Evolutionary conservation across 139 green algal species (phyloP).

Genomic region (Coelastrella sp.): DNA sequence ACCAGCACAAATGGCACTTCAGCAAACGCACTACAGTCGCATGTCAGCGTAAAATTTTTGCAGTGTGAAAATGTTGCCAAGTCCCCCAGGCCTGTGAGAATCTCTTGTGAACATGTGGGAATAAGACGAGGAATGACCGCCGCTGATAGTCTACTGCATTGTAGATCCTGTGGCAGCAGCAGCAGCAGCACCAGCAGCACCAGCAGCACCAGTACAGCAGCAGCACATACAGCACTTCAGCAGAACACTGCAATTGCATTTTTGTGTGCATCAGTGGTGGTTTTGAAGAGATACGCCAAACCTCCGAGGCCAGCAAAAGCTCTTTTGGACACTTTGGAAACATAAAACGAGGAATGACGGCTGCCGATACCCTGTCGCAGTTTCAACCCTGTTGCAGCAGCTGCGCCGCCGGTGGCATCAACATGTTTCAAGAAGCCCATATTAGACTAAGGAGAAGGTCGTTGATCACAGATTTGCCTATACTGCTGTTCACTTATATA

Average conservation of each 20-base stretch:
- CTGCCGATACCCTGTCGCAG: too few species aligned
- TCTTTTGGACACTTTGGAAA: conserved; percentile 76
- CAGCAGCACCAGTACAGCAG: background rate
- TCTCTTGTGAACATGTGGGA: conserved; percentile 75
- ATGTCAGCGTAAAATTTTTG: too few species aligned
- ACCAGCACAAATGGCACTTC: too few species aligned
- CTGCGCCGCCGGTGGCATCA: background rate
- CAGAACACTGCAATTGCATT: background rate
- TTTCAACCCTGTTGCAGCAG: too few species aligned
- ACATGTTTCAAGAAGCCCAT: too few species aligned
- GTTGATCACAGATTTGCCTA: too few species aligned
- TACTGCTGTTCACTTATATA: too few species aligned
- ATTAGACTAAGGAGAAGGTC: too few species aligned
- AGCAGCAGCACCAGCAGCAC: background rate
- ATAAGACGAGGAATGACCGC: conserved; percentile 81
- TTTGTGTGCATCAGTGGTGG: too few species aligned
- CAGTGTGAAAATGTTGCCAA: conserved; percentile 55
- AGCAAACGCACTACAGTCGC: background rate
- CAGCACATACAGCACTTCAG: background rate
- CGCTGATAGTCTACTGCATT: conserved; percentile 60
- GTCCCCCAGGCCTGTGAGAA: conserved; percentile 58
- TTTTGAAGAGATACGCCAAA: too few species aligned
- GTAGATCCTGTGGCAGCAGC: conserved; percentile 5
- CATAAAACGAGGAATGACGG: conserved; percentile 83
- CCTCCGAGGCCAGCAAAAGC: conserved; percentile 62